A percentile compares a stretch with the other conserved stretches of the same genome.
phyloP scores from a whole-genome alignment of 495 filamentous ascomycete genomes.

The Annulohypoxylon maeteangense region DNA sequence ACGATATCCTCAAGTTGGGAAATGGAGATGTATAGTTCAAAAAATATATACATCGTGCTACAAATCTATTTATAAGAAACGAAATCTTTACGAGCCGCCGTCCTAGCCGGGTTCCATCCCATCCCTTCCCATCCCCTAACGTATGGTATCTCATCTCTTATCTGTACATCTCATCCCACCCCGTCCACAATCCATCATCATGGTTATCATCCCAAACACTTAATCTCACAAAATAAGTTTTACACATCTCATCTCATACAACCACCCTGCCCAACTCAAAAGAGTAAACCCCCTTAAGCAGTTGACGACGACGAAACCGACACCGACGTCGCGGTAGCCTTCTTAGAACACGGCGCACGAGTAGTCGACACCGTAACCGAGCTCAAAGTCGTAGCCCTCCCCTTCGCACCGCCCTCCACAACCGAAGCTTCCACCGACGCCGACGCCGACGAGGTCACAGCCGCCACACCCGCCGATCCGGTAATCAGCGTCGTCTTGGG shows the following conservation, averaged over 20 bases:
- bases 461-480: not conserved
- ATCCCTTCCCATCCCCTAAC: not conserved
- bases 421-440: not conserved
- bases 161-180: not conserved
- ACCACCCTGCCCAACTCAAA: not conserved
- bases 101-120: not conserved
- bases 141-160: slow-evolving; percentile 1
- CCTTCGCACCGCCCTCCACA: not conserved
- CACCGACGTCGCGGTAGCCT: not conserved
- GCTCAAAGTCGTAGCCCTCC: not conserved
- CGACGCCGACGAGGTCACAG: not conserved
- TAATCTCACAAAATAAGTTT: not conserved
- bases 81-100: not conserved
- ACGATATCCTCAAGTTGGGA: not conserved
- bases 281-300: not conserved
- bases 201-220: not conserved
- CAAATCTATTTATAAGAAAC: not conserved
- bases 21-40: not conserved
- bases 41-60: not conserved
- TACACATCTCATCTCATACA: not conserved
- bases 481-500: slow-evolving; percentile 27
- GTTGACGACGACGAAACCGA: not conserved
- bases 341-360: not conserved
- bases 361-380: not conserved
- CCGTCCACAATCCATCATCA: not conserved